phyloP scores from a whole-genome alignment of 768 basidiomycete genomes.

The Butyriboletus loyo region DNA sequence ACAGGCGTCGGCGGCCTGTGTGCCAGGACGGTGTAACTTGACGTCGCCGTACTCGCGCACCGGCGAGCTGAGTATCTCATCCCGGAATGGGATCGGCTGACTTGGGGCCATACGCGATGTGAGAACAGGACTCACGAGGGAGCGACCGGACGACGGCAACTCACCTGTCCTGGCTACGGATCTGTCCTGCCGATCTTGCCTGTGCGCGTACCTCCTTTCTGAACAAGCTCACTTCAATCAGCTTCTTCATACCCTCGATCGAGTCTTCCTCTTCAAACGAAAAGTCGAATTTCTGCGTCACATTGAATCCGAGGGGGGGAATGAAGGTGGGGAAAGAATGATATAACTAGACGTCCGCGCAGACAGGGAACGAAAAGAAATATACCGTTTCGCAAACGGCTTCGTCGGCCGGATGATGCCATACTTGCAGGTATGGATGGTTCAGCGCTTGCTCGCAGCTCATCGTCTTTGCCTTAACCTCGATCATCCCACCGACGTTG shows the following conservation, averaged over 20 bases:
- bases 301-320: too few relatives aligned
- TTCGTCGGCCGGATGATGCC: slow-evolving; percentile 97
- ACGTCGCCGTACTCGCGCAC: slow-evolving; percentile 66
- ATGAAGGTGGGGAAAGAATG: not conserved
- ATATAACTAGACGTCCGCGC: not conserved
- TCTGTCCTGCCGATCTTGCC: slow-evolving; percentile 66
- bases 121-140: not conserved
- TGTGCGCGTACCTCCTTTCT: slow-evolving; percentile 87
- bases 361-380: not conserved
- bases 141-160: not conserved
- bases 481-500: slow-evolving; percentile 1
- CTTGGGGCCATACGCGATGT: slow-evolving; percentile 33
- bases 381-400: slow-evolving; percentile 76
- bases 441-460: slow-evolving; percentile 93
- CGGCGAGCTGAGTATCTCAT: slow-evolving; percentile 79
- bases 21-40: slow-evolving; percentile 52
- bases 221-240: slow-evolving; percentile 93
- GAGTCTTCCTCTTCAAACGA: slow-evolving; percentile 96
- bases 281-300: slow-evolving; percentile 79
- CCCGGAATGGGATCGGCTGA: slow-evolving; percentile 75
- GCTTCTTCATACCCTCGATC: slow-evolving; percentile 94
- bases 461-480: slow-evolving; percentile 38
- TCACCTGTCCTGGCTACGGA: slow-evolving; percentile 76
- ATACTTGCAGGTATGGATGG: slow-evolving; percentile 93
- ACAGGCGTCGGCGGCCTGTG: slow-evolving; percentile 61